phyloP scores from a whole-genome alignment of 1,284 basidiomycete species.

The Pulveroboletus sp. region DNA sequence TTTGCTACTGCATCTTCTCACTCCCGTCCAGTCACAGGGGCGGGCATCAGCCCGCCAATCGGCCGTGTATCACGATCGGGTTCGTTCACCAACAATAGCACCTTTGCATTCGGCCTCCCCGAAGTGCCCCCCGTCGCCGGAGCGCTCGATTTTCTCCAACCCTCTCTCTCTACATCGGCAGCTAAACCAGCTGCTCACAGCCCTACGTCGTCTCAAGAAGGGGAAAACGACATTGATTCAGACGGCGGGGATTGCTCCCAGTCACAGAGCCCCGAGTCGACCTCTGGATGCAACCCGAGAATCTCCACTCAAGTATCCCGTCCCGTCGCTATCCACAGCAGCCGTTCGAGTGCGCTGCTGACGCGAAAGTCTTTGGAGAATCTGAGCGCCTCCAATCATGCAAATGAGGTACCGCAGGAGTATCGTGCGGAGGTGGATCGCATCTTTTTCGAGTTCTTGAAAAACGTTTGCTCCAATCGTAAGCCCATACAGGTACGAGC shows the following conservation, averaged over 20 bases:
- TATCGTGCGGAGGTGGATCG: constrained; percentile 83
- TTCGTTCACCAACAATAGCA: constrained; percentile 51
- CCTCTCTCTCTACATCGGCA: constrained; percentile 16
- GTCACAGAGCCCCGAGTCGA: constrained; percentile 35
- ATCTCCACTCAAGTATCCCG: constrained; percentile 28
- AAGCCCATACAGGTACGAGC: constrained; percentile 38
- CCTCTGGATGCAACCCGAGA: constrained; percentile 28
- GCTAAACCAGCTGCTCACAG: constrained; percentile 29
- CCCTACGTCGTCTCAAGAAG: constrained; percentile 42
- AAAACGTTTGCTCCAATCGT: constrained; percentile 89
- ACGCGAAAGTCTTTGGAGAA: constrained; percentile 37
- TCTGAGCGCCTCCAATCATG: constrained; percentile 37
- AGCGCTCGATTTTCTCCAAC: constrained; percentile 37
- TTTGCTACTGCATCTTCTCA: constrained; percentile 34
- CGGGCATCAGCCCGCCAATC: constrained; percentile 43
- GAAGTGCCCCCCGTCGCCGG: constrained; percentile 30
- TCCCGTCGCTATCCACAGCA: constrained; percentile 23
- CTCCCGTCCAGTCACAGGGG: constrained; percentile 21
- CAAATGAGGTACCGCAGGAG: constrained; percentile 77
- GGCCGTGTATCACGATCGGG: constrained; percentile 65
- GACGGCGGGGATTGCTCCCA: constrained; percentile 37
- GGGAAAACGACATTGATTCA: constrained; percentile 46
- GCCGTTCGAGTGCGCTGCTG: constrained; percentile 22
- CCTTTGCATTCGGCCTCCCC: constrained; percentile 47
- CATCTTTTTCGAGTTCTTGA: constrained; percentile 91